Evolutionary conservation across 441 rosid genomes (phyloP).

Genomic region (Pelargonium cotyledonis): DNA sequence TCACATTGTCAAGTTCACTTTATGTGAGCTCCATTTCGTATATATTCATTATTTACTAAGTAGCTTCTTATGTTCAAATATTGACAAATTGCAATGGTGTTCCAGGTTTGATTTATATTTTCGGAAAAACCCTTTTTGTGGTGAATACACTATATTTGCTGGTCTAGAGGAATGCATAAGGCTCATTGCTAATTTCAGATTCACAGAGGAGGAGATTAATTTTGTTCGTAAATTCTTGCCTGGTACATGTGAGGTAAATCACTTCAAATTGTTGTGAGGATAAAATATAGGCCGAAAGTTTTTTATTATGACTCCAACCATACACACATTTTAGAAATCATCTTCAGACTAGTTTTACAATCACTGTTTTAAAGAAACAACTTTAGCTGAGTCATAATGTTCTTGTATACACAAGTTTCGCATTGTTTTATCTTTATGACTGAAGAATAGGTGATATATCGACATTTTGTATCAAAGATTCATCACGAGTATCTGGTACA

Average conservation of each 20-base stretch:
- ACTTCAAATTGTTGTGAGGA: neutral
- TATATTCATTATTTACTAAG: neutral
- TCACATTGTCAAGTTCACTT: neutral
- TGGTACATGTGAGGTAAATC: conserved; percentile 66
- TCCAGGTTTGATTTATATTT: conserved; percentile 78
- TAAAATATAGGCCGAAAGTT: too few species aligned
- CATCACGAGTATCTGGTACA: too few species aligned
- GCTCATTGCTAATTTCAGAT: conserved; percentile 75
- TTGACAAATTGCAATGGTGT: neutral
- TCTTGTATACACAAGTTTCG: too few species aligned
- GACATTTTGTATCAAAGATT: too few species aligned
- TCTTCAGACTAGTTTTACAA: too few species aligned
- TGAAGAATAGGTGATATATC: too few species aligned
- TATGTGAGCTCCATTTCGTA: too few species aligned
- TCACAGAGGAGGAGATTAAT: conserved; percentile 59
- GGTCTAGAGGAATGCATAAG: conserved; percentile 87
- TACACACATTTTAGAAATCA: too few species aligned
- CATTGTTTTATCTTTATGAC: too few species aligned
- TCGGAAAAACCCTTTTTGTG: conserved; percentile 80
- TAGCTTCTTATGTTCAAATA: neutral
- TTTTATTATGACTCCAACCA: too few species aligned
- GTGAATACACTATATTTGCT: conserved; percentile 81
- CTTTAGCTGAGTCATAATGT: too few species aligned
- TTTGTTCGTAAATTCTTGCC: conserved; percentile 53
- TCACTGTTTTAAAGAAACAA: too few species aligned